Conservation (phyloP, 2,329 filamentous ascomycete species). For the Coccinonectria pachysandricola region DNA sequence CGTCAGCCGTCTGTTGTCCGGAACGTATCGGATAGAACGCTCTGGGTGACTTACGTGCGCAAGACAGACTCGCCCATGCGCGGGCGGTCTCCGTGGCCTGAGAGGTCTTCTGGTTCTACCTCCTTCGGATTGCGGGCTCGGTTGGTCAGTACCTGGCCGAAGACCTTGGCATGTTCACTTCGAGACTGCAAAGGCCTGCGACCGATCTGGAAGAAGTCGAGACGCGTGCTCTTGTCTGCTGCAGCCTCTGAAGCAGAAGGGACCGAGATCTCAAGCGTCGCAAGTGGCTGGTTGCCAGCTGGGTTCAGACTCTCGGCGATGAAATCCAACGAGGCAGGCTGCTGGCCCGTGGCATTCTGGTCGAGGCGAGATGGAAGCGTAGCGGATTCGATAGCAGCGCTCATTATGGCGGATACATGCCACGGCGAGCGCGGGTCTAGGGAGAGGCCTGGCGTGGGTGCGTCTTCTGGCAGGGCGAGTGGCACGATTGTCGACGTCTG, state of each 20-base stretch:
- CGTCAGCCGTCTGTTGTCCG: slow-evolving; percentile 1
- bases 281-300: slow-evolving; percentile 71
- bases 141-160: slow-evolving; percentile 18
- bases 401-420: slow-evolving; percentile 70
- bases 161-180: slow-evolving; percentile 12
- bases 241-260: slow-evolving; percentile 20
- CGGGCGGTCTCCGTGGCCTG: slow-evolving; percentile 9
- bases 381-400: slow-evolving; percentile 66
- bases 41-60: slow-evolving; percentile 18
- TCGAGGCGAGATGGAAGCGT: slow-evolving; percentile 66
- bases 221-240: slow-evolving; percentile 20
- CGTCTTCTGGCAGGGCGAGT: slow-evolving; percentile 50
- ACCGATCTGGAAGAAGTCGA: slow-evolving; percentile 23
- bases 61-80: slow-evolving; percentile 18
- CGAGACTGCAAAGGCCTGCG: slow-evolving; percentile 4
- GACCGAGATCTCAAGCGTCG: slow-evolving; percentile 60
- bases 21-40: no score
- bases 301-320: slow-evolving; percentile 59
- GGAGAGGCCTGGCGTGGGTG: slow-evolving; percentile 45
- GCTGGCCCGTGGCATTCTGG: slow-evolving; percentile 26
- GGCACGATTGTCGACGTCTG: slow-evolving; percentile 73
- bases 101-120: slow-evolving; percentile 2
- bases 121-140: slow-evolving; percentile 11
- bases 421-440: slow-evolving; percentile 59
- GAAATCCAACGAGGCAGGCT: slow-evolving; percentile 43